These are phyloP conservation scores for Gymnopus androsaceus DNA, from an alignment of 1,284 basidiomycete genomes.

Conservation along the genomic window DNA sequence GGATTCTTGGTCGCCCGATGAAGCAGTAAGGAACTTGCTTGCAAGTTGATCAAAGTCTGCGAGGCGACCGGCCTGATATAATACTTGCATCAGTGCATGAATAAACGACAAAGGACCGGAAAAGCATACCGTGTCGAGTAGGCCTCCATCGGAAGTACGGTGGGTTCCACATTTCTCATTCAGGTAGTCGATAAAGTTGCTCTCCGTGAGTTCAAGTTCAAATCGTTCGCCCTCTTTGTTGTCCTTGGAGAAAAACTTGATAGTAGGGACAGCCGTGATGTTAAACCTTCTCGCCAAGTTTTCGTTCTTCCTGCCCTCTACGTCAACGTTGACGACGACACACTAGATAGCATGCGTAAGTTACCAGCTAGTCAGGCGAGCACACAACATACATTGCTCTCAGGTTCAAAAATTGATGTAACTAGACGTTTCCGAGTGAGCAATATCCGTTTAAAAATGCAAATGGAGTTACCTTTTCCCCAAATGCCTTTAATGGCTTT, in stretches of 20 bases:
- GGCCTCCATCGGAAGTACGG: slow-evolving; percentile 78
- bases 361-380: background rate
- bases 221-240: slow-evolving; percentile 65
- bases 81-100: background rate
- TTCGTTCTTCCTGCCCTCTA: slow-evolving; percentile 81
- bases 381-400: slow-evolving; percentile 61
- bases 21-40: slow-evolving; percentile 71
- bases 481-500: slow-evolving; percentile 86
- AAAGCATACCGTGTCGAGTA: slow-evolving; percentile 63
- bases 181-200: slow-evolving; percentile 70
- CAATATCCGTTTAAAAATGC: background rate
- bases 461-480: slow-evolving; percentile 56
- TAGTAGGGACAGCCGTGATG: slow-evolving; percentile 81
- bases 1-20: slow-evolving; percentile 54
- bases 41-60: slow-evolving; percentile 81
- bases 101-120: background rate
- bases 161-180: slow-evolving; percentile 91
- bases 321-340: slow-evolving; percentile 89
- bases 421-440: slow-evolving; percentile 40
- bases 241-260: slow-evolving; percentile 92
- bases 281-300: slow-evolving; percentile 76
- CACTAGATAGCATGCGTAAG: slow-evolving; percentile 58
- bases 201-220: slow-evolving; percentile 66
- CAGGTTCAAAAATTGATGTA: slow-evolving; percentile 76
- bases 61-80: slow-evolving; percentile 85